Evolutionary conservation across 257 asterid species (phyloP), one percentile per base, ranked within the genome.

Genomic region (Lycium barbarum): DNA sequence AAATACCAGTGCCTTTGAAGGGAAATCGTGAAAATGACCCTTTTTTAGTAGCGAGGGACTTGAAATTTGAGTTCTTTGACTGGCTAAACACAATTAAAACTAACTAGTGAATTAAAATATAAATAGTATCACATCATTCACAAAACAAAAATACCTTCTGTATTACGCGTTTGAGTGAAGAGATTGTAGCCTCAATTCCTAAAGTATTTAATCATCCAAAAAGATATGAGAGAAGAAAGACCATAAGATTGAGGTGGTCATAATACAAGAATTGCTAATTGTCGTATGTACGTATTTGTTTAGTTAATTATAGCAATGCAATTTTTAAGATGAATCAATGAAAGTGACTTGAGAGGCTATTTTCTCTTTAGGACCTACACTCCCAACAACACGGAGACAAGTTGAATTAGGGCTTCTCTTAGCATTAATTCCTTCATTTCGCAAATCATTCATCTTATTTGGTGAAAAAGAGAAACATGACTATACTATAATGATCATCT

Each of bases 241-340:
- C 4, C 38, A 68, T 68, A 40, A 15, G n/a, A 3, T 47, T 74
- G 53, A 68, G 18, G 51, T 38, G 80, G 81, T 74, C 81, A 26
- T 74, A 74, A 7, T 26, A 74, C 20, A 49, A 72, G 45, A 49
- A 20, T 74, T 74, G 36, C 62, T 61, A 74, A 49, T 47, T 5
- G 81, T 49, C 22, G 43, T 7, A 74, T 49, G 57, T 7, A 74
- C 22, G 57, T 22, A 49, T 74, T 49, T 49, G 13, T 74, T 49
- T 74, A 13, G 43, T 74, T 74, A 74, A 74, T 74, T 74, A 15
- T 71, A 74, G 40, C 2, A 49, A 51, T 74, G 22, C 76, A 68
- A 68, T 67, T 36, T 14, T 47, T 45, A 47, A 20, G 22, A 47
- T 6, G 78, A 68, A 26, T 26, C 33, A 35, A 54, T 1, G 54